Evolutionary conservation across 306 rosid species (phyloP).

Genomic region (Vigna radiata): DNA sequence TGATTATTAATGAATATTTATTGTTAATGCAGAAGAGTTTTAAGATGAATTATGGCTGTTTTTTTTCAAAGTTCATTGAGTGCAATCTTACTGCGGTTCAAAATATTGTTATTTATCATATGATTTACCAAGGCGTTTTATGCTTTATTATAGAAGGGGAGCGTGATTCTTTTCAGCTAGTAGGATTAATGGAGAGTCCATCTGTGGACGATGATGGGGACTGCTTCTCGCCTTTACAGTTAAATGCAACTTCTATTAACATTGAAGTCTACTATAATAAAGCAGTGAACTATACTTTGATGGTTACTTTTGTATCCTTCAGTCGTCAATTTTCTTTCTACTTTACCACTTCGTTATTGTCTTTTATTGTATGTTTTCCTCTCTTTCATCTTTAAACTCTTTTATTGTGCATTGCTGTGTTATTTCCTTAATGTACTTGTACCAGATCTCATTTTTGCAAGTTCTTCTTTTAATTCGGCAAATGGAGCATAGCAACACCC

Average conservation of each 20-base stretch:
- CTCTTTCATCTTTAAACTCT: slow-evolving; percentile 6
- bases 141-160: slow-evolving; percentile 68
- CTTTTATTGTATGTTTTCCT: slow-evolving; percentile 54
- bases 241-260: slow-evolving; percentile 92
- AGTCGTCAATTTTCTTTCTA: slow-evolving; percentile 22
- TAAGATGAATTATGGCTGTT: background rate
- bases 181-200: slow-evolving; percentile 96
- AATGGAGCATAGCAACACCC: slow-evolving; percentile 99
- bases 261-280: slow-evolving; percentile 93
- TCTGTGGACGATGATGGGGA: slow-evolving; percentile 86
- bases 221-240: slow-evolving; percentile 84
- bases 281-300: slow-evolving; percentile 97
- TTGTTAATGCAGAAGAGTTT: background rate
- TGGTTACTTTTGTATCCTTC: slow-evolving; percentile 99
- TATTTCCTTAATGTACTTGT: slow-evolving; percentile 62
- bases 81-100: slow-evolving; percentile 20
- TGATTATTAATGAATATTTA: slow-evolving; percentile 5
- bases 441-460: slow-evolving; percentile 94
- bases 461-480: slow-evolving; percentile 96
- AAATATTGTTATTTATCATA: slow-evolving; percentile 25
- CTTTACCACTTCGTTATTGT: slow-evolving; percentile 37
- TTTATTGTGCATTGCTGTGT: slow-evolving; percentile 36
- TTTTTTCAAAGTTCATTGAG: background rate
- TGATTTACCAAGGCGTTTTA: slow-evolving; percentile 39
- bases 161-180: slow-evolving; percentile 76